phyloP scores from a whole-genome alignment of 1,284 basidiomycete species.

The Agroathelia rolfsii region DNA sequence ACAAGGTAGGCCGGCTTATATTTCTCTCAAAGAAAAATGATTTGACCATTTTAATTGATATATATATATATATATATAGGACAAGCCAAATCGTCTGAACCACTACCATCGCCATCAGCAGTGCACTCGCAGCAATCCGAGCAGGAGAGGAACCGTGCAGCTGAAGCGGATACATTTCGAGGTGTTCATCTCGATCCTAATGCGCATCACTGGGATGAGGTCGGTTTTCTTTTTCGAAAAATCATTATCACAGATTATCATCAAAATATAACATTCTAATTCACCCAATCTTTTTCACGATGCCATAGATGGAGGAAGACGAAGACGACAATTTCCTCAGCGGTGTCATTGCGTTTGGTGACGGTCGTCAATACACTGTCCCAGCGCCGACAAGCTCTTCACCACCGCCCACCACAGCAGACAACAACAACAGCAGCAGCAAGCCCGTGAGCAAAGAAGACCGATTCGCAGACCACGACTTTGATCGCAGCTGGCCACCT shows the following conservation, averaged over 20 bases:
- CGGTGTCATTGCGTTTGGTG: constrained; percentile 87
- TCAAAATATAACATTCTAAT: constrained; percentile 3
- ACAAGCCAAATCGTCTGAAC: constrained; percentile 24
- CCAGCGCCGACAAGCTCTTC: constrained; percentile 38
- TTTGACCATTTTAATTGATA: constrained; percentile 15
- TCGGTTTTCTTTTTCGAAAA: constrained; percentile 29
- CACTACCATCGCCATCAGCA: too few species aligned
- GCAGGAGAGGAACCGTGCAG: too few species aligned
- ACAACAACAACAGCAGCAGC: constrained; percentile 10
- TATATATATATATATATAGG: constrained; percentile 22
- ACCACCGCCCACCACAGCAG: constrained; percentile 17
- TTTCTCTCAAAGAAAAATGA: constrained; percentile 5
- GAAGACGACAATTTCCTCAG: constrained; percentile 85
- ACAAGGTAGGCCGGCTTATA: constrained; percentile 41
- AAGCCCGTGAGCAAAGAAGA: constrained; percentile 60
- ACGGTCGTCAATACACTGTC: constrained; percentile 82
- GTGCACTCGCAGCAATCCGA: too few species aligned
- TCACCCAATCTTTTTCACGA: constrained; percentile 6
- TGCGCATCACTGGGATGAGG: constrained; percentile 93
- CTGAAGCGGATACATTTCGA: constrained; percentile 87
- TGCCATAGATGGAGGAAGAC: constrained; percentile 74
- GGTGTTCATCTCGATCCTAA: constrained; percentile 88
- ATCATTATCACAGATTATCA: constrained; percentile 8
- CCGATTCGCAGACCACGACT: constrained; percentile 77
- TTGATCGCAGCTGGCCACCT: constrained; percentile 87